Evolutionary conservation across 2,329 filamentous ascomycete genomes (phyloP).

Genomic region (Phaeosphaeria sp.): DNA sequence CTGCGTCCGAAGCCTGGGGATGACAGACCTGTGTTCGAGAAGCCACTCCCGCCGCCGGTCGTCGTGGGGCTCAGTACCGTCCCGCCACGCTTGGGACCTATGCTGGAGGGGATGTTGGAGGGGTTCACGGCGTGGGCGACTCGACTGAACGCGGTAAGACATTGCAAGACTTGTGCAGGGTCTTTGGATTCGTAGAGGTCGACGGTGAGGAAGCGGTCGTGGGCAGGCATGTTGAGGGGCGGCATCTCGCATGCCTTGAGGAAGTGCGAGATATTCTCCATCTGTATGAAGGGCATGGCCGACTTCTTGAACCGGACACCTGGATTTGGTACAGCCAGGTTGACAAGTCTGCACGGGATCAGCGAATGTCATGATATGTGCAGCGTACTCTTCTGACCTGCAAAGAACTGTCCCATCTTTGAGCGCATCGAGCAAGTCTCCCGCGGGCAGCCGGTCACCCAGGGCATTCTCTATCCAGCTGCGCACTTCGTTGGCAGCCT

Average conservation of each 20-base stretch:
- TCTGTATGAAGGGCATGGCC: constrained; percentile 96
- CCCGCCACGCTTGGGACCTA: constrained; percentile 73
- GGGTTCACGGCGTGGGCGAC: constrained; percentile 79
- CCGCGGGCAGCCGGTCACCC: constrained; percentile 72
- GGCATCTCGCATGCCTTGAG: constrained; percentile 84
- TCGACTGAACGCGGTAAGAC: constrained; percentile 88
- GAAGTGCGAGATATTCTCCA: constrained; percentile 99
- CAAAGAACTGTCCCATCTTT: constrained; percentile 93
- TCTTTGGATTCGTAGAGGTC: constrained; percentile 96
- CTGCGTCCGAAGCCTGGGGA: constrained; percentile 41
- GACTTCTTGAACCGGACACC: constrained; percentile 91
- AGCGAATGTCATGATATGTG: not conserved
- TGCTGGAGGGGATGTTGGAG: constrained; percentile 72
- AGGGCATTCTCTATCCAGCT: constrained; percentile 85
- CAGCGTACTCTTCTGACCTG: constrained; percentile 66
- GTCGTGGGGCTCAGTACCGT: constrained; percentile 42
- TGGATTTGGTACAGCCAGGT: constrained; percentile 76
- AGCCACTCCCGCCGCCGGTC: constrained; percentile 30
- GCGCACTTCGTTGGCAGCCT: constrained; percentile 83
- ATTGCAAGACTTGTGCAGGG: constrained; percentile 93
- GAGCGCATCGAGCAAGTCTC: constrained; percentile 82
- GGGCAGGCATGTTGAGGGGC: constrained; percentile 85
- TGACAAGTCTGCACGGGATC: constrained; percentile 70
- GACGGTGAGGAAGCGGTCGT: constrained; percentile 96
- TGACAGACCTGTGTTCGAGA: constrained; percentile 29